A percentile compares a stretch with the other conserved stretches of the same genome.
Conservation (phyloP, 768 basidiomycete genomes). For the Boletus edulis region DNA sequence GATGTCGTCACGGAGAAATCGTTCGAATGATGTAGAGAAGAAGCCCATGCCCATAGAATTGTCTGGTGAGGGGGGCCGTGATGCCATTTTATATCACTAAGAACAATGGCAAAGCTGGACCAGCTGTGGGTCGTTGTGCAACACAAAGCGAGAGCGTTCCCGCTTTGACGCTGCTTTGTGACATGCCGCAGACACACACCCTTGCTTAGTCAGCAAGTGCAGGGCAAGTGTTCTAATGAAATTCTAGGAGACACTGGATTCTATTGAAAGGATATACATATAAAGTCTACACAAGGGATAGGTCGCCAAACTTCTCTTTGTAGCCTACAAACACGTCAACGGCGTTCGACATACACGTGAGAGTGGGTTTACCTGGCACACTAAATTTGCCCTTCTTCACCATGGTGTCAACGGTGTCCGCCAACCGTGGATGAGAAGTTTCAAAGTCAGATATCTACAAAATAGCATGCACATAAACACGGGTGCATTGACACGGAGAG, state of each 20-base stretch:
- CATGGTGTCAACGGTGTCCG: slow-evolving; percentile 91
- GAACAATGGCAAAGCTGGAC: slow-evolving; percentile 12
- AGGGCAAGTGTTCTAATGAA: background rate
- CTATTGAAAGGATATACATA: slow-evolving; percentile 24
- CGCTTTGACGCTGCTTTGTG: background rate
- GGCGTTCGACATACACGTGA: background rate
- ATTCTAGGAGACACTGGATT: slow-evolving; percentile 3
- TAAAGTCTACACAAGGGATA: slow-evolving; percentile 75
- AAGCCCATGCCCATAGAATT: slow-evolving; percentile 41
- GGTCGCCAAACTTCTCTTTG: slow-evolving; percentile 96
- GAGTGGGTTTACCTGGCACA: slow-evolving; percentile 69
- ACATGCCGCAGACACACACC: background rate
- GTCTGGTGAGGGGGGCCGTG: slow-evolving; percentile 41
- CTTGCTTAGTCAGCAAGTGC: slow-evolving; percentile 25
- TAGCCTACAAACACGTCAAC: slow-evolving; percentile 50
- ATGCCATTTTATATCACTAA: slow-evolving; percentile 29
- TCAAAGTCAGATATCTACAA: slow-evolving; percentile 83
- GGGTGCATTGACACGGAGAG: background rate
- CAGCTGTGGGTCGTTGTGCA: slow-evolving; percentile 1
- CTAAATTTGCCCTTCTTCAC: slow-evolving; percentile 98
- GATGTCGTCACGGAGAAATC: slow-evolving; percentile 70
- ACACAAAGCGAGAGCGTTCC: slow-evolving; percentile 5
- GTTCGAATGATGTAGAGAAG: slow-evolving; percentile 70
- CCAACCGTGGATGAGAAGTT: slow-evolving; percentile 88
- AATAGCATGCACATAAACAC: background rate